phyloP scores from a whole-genome alignment of 2,329 filamentous ascomycete genomes.

The Ophiognomonia clavigignenti-juglandacearum region DNA sequence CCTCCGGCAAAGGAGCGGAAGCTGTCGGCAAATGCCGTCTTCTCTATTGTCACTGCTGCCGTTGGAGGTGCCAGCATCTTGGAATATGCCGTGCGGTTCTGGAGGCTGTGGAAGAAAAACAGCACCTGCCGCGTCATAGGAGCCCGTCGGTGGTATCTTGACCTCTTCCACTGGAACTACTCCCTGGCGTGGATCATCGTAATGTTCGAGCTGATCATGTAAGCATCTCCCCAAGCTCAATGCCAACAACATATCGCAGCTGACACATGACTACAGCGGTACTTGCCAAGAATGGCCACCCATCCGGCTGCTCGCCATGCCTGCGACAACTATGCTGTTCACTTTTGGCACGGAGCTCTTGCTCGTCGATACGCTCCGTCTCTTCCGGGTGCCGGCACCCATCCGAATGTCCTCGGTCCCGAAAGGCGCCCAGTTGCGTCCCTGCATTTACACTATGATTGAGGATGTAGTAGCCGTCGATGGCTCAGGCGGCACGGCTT shows the following conservation, averaged over 20 bases:
- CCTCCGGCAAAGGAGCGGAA: conserved; percentile 31
- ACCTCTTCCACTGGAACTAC: conserved; percentile 55
- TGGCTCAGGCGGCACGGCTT: conserved; percentile 52
- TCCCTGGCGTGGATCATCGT: conserved; percentile 49
- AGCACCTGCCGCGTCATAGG: conserved; percentile 44
- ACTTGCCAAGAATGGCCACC: conserved; percentile 40
- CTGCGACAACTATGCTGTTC: conserved; percentile 45
- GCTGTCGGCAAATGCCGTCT: conserved; percentile 30
- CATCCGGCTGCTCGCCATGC: conserved; percentile 46
- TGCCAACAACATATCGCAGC: background rate
- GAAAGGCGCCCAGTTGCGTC: conserved; percentile 54
- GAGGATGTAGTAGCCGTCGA: conserved; percentile 66
- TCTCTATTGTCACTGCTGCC: conserved; percentile 48
- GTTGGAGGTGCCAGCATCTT: conserved; percentile 49
- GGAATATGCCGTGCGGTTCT: conserved; percentile 47
- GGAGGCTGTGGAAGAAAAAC: conserved; percentile 46
- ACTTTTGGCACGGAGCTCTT: conserved; percentile 38
- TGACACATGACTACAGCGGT: conserved; percentile 5
- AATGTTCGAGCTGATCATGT: conserved; percentile 51
- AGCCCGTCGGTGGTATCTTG: conserved; percentile 33
- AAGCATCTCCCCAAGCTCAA: conserved; percentile 12
- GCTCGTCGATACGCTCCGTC: conserved; percentile 33
- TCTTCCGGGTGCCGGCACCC: conserved; percentile 37
- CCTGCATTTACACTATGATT: conserved; percentile 59
- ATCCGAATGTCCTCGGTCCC: conserved; percentile 60